phyloP scores from a whole-genome alignment of 2,329 filamentous ascomycete genomes.

The Harringtonia aguacate region DNA sequence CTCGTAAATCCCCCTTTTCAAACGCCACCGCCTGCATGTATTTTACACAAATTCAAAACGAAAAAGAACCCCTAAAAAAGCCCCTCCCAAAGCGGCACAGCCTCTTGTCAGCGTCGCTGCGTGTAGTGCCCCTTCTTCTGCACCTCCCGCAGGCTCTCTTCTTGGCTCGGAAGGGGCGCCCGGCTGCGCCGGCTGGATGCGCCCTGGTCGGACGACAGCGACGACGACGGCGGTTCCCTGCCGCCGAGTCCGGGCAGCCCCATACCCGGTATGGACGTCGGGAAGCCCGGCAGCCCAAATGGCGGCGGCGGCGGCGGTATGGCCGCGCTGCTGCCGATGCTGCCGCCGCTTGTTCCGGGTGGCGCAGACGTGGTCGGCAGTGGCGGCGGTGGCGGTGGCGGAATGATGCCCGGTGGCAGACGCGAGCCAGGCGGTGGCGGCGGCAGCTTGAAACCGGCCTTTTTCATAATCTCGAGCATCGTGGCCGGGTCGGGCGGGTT shows the following conservation, averaged over 20 bases:
- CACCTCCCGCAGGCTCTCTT: conserved; percentile 70
- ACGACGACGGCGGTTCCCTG: conserved; percentile 11
- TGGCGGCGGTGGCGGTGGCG: conserved; percentile 31
- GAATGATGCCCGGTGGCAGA: conserved; percentile 34
- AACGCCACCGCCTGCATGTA: background rate
- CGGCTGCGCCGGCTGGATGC: conserved; percentile 37
- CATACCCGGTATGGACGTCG: conserved; percentile 17
- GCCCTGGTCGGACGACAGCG: no score
- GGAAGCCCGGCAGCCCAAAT: conserved; percentile 13
- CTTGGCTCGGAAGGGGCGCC: conserved; percentile 70
- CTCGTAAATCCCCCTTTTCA: background rate
- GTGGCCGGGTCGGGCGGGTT: conserved; percentile 52
- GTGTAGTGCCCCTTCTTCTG: conserved; percentile 57
- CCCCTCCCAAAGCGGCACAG: background rate
- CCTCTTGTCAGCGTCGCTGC: conserved; percentile 23
- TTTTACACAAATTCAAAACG: background rate
- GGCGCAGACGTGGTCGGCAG: no score
- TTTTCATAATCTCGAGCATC: conserved; percentile 54
- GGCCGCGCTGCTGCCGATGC: no score
- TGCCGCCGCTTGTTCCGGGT: no score
- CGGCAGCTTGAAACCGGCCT: conserved; percentile 51
- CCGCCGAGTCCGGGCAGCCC: conserved; percentile 24
- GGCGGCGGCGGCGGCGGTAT: conserved; percentile 18
- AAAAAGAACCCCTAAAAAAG: background rate
- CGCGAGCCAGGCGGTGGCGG: conserved; percentile 30